Conservation (phyloP, 345 rosid genomes). For the Rhodomyrtus tomentosa region DNA sequence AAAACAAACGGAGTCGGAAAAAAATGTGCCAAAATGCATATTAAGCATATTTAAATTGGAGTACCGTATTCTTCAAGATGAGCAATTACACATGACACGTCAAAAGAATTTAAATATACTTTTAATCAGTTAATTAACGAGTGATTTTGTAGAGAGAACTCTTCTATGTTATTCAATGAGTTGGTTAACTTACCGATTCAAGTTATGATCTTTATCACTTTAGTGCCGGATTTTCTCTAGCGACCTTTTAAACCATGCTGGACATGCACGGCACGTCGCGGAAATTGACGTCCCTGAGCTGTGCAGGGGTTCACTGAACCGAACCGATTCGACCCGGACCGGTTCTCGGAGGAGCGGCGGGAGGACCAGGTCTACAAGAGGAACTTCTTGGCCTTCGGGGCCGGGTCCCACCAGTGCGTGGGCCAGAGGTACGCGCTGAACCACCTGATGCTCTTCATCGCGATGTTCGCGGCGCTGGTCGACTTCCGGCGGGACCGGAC, state of each 20-base stretch:
- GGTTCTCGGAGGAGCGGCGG: constrained; percentile 46
- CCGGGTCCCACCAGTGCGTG: constrained; percentile 87
- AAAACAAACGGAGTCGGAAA: too few species aligned
- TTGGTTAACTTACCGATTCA: not conserved
- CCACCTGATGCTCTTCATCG: constrained; percentile 66
- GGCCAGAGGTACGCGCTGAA: constrained; percentile 85
- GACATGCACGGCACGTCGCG: too few species aligned
- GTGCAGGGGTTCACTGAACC: constrained; percentile 43
- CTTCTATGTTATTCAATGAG: accelerated
- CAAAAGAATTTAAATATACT: not conserved
- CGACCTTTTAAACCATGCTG: not conserved
- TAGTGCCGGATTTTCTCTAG: not conserved
- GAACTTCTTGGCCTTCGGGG: constrained; percentile 67
- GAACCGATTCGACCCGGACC: constrained; percentile 66
- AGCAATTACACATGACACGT: not conserved
- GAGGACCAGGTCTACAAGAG: constrained; percentile 48
- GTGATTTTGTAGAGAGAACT: not conserved
- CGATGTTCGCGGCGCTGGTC: constrained; percentile 44
- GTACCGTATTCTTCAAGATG: not conserved
- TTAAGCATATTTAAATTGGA: not conserved
- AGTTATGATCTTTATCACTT: not conserved
- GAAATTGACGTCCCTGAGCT: not conserved
- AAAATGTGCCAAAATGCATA: too few species aligned
- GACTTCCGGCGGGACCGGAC: constrained; percentile 47
- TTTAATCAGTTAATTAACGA: not conserved